Evolutionary conservation across 2,329 filamentous ascomycete species (phyloP), one percentile per base, ranked within the genome.

Genomic region (Aspergillus alliaceus): DNA sequence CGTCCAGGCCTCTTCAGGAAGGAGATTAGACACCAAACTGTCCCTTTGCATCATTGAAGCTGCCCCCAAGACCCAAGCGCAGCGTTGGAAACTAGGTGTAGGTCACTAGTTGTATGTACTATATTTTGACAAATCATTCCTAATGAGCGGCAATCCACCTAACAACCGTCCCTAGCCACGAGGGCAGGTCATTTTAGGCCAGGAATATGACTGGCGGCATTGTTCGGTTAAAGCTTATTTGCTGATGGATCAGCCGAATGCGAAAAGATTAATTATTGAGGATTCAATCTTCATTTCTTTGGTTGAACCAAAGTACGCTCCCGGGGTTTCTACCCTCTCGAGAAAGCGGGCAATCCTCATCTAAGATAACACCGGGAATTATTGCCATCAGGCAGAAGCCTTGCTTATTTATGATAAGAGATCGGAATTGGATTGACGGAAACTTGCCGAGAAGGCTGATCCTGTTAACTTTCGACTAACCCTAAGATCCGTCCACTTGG

Each of bases 281-380:
- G 35, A 34, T 52, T 53, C 40, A 37, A 54, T 51, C 42, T 56
- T 34, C 49, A 34, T 52, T 37, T 50, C 54, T 56, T 55, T 59
- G 59, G 58, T 34, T 51, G 51, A 42, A 55, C 59, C 57, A 56
- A 55, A 57, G 31, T 57, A 46, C 56, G 48, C 18, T 51, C 29
- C 51, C 51, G 51, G 37, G 29, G 51, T 35, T 54, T 49, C 49
- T 57, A 54, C 59, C 54, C 20, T 53, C 52, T 55, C 22, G 11
- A 59, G 59, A 29, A 59, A 61, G 51, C 31, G 51, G 25, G 35
- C 56, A 52, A 55, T 58, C 34, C 59, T 59, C 52, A 55, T 61
- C 58, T 55, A 9, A 61, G 59, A 51, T 32, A 61, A 39, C 50
- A 34, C 61, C 57, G 61, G 54, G 54, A 49, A 50, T 56, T 39